A percentile compares a stretch with the other conserved stretches of the same genome.
These are phyloP conservation scores for Aspergillus ibericus DNA, from an alignment of 2,329 filamentous ascomycete genomes.

Conservation along the genomic window DNA sequence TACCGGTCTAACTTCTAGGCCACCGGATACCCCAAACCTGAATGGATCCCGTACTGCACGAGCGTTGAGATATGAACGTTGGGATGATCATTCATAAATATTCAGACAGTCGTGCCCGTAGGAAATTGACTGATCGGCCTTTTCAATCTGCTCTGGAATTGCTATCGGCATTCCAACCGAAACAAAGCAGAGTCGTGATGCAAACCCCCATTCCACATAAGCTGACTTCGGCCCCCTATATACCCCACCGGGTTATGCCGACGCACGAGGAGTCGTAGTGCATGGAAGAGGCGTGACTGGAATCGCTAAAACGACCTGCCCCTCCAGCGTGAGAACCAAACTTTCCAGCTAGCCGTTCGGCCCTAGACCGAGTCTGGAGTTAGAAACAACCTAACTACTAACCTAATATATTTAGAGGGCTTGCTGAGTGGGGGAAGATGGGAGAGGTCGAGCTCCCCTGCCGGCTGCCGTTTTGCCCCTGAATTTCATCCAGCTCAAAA, in stretches of 20 bases:
- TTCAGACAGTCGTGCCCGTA: background rate
- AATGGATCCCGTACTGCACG: background rate
- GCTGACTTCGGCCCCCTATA: background rate
- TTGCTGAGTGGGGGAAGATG: slow-evolving; percentile 12
- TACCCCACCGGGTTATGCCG: background rate
- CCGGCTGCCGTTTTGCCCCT: slow-evolving; percentile 15
- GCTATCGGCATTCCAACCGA: background rate
- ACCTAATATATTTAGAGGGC: slow-evolving; percentile 15
- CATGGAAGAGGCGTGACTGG: background rate
- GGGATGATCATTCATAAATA: background rate
- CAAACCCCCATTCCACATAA: background rate
- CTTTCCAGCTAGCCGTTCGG: slow-evolving; percentile 1
- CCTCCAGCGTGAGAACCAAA: slow-evolving; percentile 8
- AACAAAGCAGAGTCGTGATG: background rate
- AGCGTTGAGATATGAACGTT: slow-evolving; percentile 2
- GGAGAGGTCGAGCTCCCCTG: slow-evolving; percentile 14
- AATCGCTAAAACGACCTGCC: slow-evolving; percentile 6
- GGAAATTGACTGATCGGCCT: background rate
- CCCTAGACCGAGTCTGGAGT: slow-evolving; percentile 4
- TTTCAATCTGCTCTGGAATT: background rate
- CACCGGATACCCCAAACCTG: background rate
- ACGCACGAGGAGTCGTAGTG: background rate
- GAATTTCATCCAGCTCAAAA: slow-evolving; percentile 16
- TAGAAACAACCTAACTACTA: slow-evolving; percentile 8
- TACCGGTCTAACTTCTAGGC: background rate